Base-by-base conservation (phyloP, 805 yeast genomes). In the Candida pini region DNA sequence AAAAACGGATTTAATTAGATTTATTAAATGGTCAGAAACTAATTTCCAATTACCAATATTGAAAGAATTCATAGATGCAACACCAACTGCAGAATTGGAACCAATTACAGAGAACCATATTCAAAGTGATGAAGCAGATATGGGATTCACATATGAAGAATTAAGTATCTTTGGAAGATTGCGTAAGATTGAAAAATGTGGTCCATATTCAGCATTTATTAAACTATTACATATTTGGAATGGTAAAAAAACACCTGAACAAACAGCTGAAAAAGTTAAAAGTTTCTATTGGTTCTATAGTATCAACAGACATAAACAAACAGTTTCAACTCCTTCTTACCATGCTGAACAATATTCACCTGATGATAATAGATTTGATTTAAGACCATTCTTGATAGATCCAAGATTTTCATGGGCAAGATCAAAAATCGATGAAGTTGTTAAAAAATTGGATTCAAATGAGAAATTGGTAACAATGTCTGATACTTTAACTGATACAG, bases 341-440 rank as follows among this genome's bases (percentile, higher is more conserved):
- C 98, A 92, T 51, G 99, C 98, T 0, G 99, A 92, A 58, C 94
- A 86, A 52, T 92, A 92, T 55, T 89, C 97, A 3, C 97, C 98
- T 1, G 99, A 92, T 59, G 99, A 92, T 60, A 92, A 92, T 57
- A 71, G 99, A 50, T 92, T 84, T 59, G 99, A 92, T 57, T 66
- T 94, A 52, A 71, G 99, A 47, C 99, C 98, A n/a, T 88, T 92
- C 59, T 67, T 94, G 56, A 86, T 92, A 38, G 78, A 85, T 48
- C 97, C 97, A 19, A 66, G 85, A 43, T 92, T 87, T 59, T 72
- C 87, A 1, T 85, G 90, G 82, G 95, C 97, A 2, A 76, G 87
- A 47, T 79, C 76, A 56, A 88, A 86, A 62, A 92, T 92, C 33
- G 97, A 88, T 49, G 75, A 73, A 36, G 76, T 82, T 24, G 90